Base-by-base conservation (phyloP, 2,329 filamentous ascomycete species). In the Cladosporium sp. region DNA sequence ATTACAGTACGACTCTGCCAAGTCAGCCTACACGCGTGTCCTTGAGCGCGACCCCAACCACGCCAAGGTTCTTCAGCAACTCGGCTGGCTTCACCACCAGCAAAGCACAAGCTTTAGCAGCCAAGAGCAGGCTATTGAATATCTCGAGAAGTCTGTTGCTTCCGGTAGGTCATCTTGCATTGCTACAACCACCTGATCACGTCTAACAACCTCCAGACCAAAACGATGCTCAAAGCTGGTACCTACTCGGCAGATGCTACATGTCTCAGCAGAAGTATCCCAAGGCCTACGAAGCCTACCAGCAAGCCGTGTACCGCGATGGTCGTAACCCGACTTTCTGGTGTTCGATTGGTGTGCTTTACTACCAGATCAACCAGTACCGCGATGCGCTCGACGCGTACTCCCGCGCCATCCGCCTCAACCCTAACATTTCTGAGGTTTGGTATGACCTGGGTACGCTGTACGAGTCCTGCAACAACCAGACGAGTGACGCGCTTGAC, bases 281-380 rank as follows among this genome's bases (percentile, higher is more conserved):
- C 65, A 97, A 97, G 70, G 93, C 93, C 0, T 97, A 97, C 64
- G 93, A 98, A 68, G 92, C 93, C 5, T 97, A 97, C 70, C 93
- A 98, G 69, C 93, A 98, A 75, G 93, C 93, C 2, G 93, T 98
- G 37, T 98, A 98, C 68, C 89, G 93, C 53, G 93, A 98, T 68
- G 93, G 93, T 33, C 86, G 93, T 61, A 97, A 97, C 69, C 93
- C 93, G 14, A 97, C 93, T 2, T 98, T 97, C 76, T 98, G 93
- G 93, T 97, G 93, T 76, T 97, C 92, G 9, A 98, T 98, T 67
- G 93, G 93, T 69, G 93, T 98, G 13, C 80, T 98, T 55, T 98
- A 98, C 71, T 98, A 97, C 74, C 93, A 97, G 73, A 98, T 98
- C 76, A 98, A 97, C 72, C 93, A 98, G 74, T 98, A 98, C 73